These are phyloP conservation scores for Byssoonygena ceratinophila DNA, from an alignment of 2,329 filamentous ascomycete species.

Conservation along the genomic window DNA sequence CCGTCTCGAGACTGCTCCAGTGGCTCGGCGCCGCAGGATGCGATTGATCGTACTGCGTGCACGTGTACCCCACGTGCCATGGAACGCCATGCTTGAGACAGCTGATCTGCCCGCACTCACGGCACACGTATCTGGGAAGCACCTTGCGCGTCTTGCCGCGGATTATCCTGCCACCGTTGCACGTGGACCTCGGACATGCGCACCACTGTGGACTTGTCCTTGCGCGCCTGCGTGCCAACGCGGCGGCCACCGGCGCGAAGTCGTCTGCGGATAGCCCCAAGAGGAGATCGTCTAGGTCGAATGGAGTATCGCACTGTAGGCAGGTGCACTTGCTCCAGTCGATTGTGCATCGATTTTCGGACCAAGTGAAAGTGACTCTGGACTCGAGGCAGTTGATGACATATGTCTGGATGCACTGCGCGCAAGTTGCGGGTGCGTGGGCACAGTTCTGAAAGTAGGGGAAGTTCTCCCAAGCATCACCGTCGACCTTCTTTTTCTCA, in stretches of 20 bases:
- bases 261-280: constrained; percentile 6
- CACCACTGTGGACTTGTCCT: constrained; percentile 8
- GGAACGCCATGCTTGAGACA: constrained; percentile 16
- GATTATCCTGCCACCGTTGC: constrained; percentile 5
- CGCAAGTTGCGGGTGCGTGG: constrained; percentile 11
- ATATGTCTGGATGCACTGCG: constrained; percentile 11
- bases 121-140: constrained; percentile 11
- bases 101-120: constrained; percentile 12
- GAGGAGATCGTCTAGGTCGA: constrained; percentile 3
- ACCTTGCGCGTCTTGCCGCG: background rate
- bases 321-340: constrained; percentile 13
- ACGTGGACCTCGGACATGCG: constrained; percentile 5
- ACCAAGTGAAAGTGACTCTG: background rate
- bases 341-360: background rate
- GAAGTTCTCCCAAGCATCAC: constrained; percentile 10
- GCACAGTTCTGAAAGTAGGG: constrained; percentile 8
- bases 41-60: constrained; percentile 15
- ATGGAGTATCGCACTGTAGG: constrained; percentile 4
- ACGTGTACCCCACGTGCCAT: constrained; percentile 18
- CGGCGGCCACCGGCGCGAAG: background rate
- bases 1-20: constrained; percentile 11
- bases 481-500: constrained; percentile 6
- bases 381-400: constrained; percentile 5
- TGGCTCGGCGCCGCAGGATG: constrained; percentile 1
- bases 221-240: background rate